These are phyloP conservation scores for Radiomyces spectabilis DNA, from an alignment of 192 early-diverging fungal genomes.

Conservation along the genomic window DNA sequence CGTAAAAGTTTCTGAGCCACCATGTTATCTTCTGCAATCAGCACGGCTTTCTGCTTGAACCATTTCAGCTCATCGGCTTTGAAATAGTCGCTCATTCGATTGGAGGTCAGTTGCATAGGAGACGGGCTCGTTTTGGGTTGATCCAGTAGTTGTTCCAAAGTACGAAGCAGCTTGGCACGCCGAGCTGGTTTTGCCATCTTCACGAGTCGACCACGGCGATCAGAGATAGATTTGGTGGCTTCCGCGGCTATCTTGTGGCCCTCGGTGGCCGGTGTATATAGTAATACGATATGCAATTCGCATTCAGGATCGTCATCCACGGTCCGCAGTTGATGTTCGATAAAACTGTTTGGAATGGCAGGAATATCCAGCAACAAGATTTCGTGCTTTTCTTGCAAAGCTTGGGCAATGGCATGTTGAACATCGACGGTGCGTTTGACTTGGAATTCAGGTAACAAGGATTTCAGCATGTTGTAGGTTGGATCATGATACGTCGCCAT, in stretches of 20 bases:
- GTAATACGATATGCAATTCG: conserved; percentile 15
- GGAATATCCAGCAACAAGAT: conserved; percentile 20
- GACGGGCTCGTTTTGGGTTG: conserved; percentile 1
- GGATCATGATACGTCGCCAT: conserved; percentile 7
- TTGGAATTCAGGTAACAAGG: conserved; percentile 13
- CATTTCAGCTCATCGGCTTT: conserved; percentile 27
- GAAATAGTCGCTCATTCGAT: conserved; percentile 27
- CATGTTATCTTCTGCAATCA: conserved; percentile 45
- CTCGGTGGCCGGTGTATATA: conserved; percentile 18
- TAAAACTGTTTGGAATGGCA: conserved; percentile 3
- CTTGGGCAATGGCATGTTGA: conserved; percentile 12
- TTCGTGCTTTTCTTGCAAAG: conserved; percentile 7
- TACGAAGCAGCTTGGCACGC: conserved; percentile 32
- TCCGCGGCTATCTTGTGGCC: conserved; percentile 16
- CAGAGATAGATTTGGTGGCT: conserved; percentile 8
- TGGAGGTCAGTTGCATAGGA: conserved; percentile 7
- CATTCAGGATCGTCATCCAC: conserved; percentile 19
- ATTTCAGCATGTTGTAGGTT: conserved; percentile 14
- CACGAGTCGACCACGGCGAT: conserved; percentile 15
- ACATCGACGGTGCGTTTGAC: conserved; percentile 6
- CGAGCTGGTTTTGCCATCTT: conserved; percentile 36
- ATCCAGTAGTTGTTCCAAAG: conserved; percentile 33
- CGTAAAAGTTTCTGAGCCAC: conserved; percentile 35
- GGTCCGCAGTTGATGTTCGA: conserved; percentile 9
- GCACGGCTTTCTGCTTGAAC: conserved; percentile 31